Evolutionary conservation across 176 grass and related monocot species (phyloP).

Genomic region (Zoysia japonica): DNA sequence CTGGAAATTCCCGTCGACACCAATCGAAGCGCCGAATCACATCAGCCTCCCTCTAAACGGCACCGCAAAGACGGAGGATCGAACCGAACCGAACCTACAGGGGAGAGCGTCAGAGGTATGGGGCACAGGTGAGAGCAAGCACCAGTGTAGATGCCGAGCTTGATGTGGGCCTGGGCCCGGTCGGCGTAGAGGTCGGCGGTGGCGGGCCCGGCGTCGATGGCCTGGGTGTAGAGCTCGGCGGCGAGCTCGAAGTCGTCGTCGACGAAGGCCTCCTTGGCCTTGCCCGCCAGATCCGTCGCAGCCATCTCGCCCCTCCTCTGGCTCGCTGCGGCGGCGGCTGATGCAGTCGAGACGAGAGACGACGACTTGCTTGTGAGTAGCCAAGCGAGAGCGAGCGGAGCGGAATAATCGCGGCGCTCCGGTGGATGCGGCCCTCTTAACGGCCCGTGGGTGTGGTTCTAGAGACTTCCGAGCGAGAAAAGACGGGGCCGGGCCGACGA

Average conservation of each 20-base stretch:
- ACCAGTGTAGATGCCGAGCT: slow-evolving; percentile 72
- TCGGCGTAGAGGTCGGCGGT: slow-evolving; percentile 66
- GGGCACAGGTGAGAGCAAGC: neutral
- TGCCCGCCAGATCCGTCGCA: slow-evolving; percentile 64
- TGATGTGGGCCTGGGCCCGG: slow-evolving; percentile 71
- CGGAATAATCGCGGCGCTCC: slow-evolving; percentile 2
- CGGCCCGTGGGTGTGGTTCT: slow-evolving; percentile 49
- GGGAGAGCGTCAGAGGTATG: neutral
- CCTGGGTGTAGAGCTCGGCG: slow-evolving; percentile 67
- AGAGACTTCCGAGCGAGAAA: slow-evolving; percentile 26
- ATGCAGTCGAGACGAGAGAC: neutral
- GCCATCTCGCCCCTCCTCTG: slow-evolving; percentile 38
- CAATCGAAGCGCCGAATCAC: neutral
- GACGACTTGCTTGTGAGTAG: slow-evolving; percentile 17
- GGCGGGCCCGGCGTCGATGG: slow-evolving; percentile 53
- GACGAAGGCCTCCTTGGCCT: slow-evolving; percentile 70
- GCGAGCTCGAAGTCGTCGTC: slow-evolving; percentile 79
- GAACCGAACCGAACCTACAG: neutral
- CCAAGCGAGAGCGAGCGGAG: neutral
- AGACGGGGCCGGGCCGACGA: neutral
- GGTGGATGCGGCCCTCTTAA: slow-evolving; percentile 23
- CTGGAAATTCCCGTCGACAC: neutral
- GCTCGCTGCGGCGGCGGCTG: slow-evolving; percentile 19
- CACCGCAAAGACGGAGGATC: neutral
- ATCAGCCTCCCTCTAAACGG: neutral